Base-by-base conservation (phyloP, 1,284 basidiomycete species). In the Ganoderma lingzhi region DNA sequence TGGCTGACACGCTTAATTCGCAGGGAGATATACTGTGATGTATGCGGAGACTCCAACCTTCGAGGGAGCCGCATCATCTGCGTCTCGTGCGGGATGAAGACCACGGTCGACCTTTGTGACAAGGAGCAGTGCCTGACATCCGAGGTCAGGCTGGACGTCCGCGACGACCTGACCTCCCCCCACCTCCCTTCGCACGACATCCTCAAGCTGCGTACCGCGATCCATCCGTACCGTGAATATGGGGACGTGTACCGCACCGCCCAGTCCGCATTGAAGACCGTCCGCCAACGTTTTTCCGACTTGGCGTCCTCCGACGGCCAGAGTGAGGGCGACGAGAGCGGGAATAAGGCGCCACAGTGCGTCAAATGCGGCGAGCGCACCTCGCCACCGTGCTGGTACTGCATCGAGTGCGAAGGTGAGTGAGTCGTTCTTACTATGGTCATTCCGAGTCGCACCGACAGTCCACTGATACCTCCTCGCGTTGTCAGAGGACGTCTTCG, bases 371-470 rank as follows among this genome's bases (percentile, higher is more conserved):
- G 66, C 12, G 61, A 56, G 4, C 41, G 23, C 1, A 41, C 69
- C 2, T 30, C 56, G 1, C 58, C 32, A 6, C 68, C 70, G 15
- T 71, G 68, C 32, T 71, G 70, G 70, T 67, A 59, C 45, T 71
- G 70, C 39, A 65, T 70, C 19, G 68, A 67, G 17, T 70, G 68
- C 48, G 58, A 66, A 30, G 58, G 70, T 70, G 12, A n/a, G 64
- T n/a, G n/a, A n/a, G n/a, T n/a, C n/a, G n/a, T n/a, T n/a, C n/a
- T n/a, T n/a, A n/a, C n/a, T n/a, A n/a, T n/a, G n/a, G n/a, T n/a
- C n/a, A n/a, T 28, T 10, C 6, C 23, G 23, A 23, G 23, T 1
- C 23, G 23, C 23, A 23, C 23, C 23, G 23, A n/a, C 3, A 23
- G 2, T 17, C 9, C 17, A 3, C 6, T 23, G 10, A 23, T 48